Evolutionary conservation across 441 rosid genomes (phyloP).

Genomic region (Pelargonium cotyledonis): DNA sequence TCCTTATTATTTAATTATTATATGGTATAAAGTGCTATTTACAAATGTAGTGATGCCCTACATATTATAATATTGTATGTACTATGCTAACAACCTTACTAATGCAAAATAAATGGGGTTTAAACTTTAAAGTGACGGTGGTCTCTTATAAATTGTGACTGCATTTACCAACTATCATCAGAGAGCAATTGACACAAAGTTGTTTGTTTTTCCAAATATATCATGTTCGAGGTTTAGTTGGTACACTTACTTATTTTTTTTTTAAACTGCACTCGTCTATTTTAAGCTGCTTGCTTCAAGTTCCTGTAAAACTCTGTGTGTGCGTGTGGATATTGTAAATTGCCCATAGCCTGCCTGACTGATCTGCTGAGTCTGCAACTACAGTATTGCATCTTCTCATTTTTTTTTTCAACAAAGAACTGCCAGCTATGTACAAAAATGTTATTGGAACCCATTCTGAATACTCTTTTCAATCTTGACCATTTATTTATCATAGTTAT

Average conservation of each 20-base stretch:
- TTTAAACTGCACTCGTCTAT: neutral
- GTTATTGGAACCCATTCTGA: too few relatives aligned
- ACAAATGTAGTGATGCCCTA: neutral
- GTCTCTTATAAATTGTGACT: too few relatives aligned
- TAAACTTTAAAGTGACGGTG: too few relatives aligned
- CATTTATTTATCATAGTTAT: too few relatives aligned
- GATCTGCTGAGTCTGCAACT: constrained; percentile 26
- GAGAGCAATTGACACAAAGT: too few relatives aligned
- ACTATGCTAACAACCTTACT: too few relatives aligned
- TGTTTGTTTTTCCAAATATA: too few relatives aligned
- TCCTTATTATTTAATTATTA: neutral
- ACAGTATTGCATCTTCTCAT: constrained; percentile 14
- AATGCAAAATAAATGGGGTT: too few relatives aligned
- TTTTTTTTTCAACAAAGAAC: neutral
- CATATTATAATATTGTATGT: neutral
- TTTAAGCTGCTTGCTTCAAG: neutral
- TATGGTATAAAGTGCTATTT: neutral
- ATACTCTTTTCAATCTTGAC: neutral
- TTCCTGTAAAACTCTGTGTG: neutral
- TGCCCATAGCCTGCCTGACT: constrained; percentile 24
- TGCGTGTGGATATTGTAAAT: constrained; percentile 26
- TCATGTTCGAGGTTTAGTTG: too few relatives aligned
- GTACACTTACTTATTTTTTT: too few relatives aligned
- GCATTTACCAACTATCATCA: too few relatives aligned
- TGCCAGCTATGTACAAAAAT: too few relatives aligned